Evolutionary conservation across 164 flowering plant species (phyloP).

Genomic region (Magnolia kwangsiensis): DNA sequence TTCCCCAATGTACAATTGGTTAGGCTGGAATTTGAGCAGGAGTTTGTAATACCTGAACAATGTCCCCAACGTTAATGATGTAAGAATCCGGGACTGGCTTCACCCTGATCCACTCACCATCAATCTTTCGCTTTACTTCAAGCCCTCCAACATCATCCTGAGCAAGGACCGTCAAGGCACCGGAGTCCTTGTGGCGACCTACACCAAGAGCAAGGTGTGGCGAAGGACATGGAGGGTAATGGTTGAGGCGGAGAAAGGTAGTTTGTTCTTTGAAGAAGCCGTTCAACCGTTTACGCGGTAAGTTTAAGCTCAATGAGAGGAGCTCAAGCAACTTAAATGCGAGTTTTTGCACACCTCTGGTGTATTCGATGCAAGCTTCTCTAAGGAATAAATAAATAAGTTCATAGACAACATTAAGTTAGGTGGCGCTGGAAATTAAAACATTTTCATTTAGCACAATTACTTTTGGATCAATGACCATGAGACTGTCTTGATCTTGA

Average conservation of each 20-base stretch:
- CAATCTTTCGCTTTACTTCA: constrained; percentile 14
- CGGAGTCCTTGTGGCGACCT: constrained; percentile 23
- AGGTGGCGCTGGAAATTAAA: neutral
- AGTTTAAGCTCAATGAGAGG: constrained; percentile 37
- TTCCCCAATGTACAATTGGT: neutral
- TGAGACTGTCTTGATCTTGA: neutral
- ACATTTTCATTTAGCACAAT: too few relatives aligned
- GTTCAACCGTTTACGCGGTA: constrained; percentile 20
- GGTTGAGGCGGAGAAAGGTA: constrained; percentile 32
- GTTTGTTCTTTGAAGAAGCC: constrained; percentile 36
- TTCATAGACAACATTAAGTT: too few relatives aligned
- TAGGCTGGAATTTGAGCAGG: neutral
- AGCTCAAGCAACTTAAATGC: constrained; percentile 35
- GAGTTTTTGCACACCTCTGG: constrained; percentile 31
- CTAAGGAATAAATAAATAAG: constrained; percentile 14
- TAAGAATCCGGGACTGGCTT: constrained; percentile 22
- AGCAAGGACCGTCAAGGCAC: constrained; percentile 21
- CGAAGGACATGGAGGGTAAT: constrained; percentile 45
- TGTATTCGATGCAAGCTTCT: constrained; percentile 32
- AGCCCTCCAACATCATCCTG: constrained; percentile 25
- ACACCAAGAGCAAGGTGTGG: constrained; percentile 33
- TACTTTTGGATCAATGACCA: neutral
- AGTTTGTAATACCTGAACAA: constrained; percentile 18
- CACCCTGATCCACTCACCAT: constrained; percentile 21
- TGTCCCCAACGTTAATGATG: constrained; percentile 23